Evolutionary conservation across 208 protist species (phyloP).

Genomic region (Leishmania lainsoni): DNA sequence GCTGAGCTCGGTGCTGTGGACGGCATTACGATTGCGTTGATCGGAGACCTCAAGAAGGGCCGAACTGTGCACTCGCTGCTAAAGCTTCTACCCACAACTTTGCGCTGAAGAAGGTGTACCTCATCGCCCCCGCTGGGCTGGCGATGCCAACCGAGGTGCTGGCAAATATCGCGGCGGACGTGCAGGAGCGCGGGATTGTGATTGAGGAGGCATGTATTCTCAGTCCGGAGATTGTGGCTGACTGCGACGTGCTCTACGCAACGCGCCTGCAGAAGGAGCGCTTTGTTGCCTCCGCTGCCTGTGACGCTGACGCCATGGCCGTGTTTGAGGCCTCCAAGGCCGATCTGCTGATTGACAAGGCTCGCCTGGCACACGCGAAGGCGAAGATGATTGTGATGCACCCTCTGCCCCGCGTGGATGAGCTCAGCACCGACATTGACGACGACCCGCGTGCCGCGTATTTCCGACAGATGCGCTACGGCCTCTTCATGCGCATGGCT

Average conservation of each 20-base stretch:
- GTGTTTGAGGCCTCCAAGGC: slow-evolving; percentile 90
- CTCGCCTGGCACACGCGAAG: slow-evolving; percentile 70
- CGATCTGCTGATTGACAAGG: slow-evolving; percentile 72
- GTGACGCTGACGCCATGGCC: slow-evolving; percentile 57
- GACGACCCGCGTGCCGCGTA: slow-evolving; percentile 96
- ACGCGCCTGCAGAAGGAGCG: slow-evolving; percentile 98
- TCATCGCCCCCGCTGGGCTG: slow-evolving; percentile 89
- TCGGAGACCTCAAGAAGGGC: slow-evolving; percentile 98
- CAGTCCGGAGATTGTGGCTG: slow-evolving; percentile 61
- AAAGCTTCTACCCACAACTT: slow-evolving; percentile 92
- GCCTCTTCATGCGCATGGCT: slow-evolving; percentile 98
- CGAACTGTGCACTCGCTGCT: slow-evolving; percentile 97
- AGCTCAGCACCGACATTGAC: slow-evolving; percentile 94
- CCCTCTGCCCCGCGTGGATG: slow-evolving; percentile 97
- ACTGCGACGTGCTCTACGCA: slow-evolving; percentile 97
- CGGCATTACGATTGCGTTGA: slow-evolving; percentile 93
- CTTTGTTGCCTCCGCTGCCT: slow-evolving; percentile 62
- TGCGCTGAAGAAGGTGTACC: slow-evolving; percentile 77
- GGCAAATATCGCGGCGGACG: slow-evolving; percentile 44
- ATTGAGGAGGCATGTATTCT: slow-evolving; percentile 36
- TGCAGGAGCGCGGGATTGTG: slow-evolving; percentile 47
- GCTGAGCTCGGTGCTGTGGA: slow-evolving; percentile 93
- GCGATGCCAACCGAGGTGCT: slow-evolving; percentile 91
- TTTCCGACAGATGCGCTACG: slow-evolving; percentile 98
- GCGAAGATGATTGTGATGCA: slow-evolving; percentile 97